A percentile compares a stretch with the other conserved stretches of the same genome.
Evolutionary conservation across 208 protist species (phyloP).

Genomic region (Leishmania arabica): DNA sequence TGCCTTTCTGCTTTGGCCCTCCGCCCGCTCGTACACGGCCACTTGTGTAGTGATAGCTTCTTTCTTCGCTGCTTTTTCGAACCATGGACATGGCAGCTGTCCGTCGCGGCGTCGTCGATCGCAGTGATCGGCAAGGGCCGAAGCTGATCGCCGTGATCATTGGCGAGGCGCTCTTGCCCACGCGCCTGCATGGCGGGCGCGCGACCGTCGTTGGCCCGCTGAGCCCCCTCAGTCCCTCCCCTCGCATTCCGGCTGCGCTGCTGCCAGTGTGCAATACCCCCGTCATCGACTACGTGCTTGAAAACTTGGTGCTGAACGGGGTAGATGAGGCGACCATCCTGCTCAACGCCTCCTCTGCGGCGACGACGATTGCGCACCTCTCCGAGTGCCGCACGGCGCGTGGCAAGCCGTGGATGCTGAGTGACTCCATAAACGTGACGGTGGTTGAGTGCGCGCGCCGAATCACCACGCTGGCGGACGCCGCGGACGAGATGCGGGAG

Average conservation of each 20-base stretch:
- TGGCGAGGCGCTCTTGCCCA: slow-evolving; percentile 56
- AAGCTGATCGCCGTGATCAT: slow-evolving; percentile 69
- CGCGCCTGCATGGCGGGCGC: slow-evolving; percentile 17
- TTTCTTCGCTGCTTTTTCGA: background rate
- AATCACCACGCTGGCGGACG: slow-evolving; percentile 64
- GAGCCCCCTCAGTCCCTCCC: slow-evolving; percentile 61
- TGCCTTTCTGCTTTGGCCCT: background rate
- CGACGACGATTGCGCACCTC: slow-evolving; percentile 58
- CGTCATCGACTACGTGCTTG: slow-evolving; percentile 88
- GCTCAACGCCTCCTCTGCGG: slow-evolving; percentile 52
- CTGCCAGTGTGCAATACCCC: slow-evolving; percentile 87
- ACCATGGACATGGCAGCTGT: slow-evolving; percentile 15
- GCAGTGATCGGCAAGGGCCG: slow-evolving; percentile 16
- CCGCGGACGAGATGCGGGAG: slow-evolving; percentile 59
- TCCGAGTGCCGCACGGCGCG: slow-evolving; percentile 50
- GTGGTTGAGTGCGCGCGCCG: slow-evolving; percentile 58
- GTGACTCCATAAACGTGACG: slow-evolving; percentile 69
- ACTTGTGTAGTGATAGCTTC: background rate
- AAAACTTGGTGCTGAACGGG: slow-evolving; percentile 78
- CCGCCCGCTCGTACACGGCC: background rate
- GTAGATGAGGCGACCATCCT: slow-evolving; percentile 76
- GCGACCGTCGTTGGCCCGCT: slow-evolving; percentile 42
- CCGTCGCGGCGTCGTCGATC: slow-evolving; percentile 15
- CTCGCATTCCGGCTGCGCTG: slow-evolving; percentile 68
- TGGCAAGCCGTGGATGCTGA: slow-evolving; percentile 66